Conservation (phyloP, 306 rosid genomes). For the Dryas drummondii region DNA sequence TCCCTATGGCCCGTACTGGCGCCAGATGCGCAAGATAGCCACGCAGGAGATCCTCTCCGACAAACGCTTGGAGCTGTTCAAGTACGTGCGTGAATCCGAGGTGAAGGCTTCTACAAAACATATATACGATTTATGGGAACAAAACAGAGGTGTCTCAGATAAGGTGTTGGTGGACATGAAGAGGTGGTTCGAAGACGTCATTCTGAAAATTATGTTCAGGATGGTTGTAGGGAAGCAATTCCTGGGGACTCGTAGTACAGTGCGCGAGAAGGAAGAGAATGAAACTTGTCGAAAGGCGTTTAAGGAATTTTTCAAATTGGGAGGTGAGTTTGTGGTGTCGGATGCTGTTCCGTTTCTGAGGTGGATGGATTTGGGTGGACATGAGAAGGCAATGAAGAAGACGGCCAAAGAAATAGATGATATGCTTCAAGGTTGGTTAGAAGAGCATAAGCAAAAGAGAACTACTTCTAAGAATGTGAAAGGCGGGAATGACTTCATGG, state of each 20-base stretch:
- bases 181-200: slow-evolving; percentile 27
- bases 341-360: slow-evolving; percentile 26
- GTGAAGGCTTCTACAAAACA: slow-evolving; percentile 10
- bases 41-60: slow-evolving; percentile 21
- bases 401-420: slow-evolving; percentile 25
- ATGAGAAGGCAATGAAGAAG: slow-evolving; percentile 32
- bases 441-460: slow-evolving; percentile 40
- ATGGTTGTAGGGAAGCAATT: slow-evolving; percentile 28
- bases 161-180: slow-evolving; percentile 19
- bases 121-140: slow-evolving; percentile 4
- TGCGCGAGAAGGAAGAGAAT: neutral
- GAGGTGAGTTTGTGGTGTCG: slow-evolving; percentile 6
- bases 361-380: slow-evolving; percentile 40
- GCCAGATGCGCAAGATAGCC: slow-evolving; percentile 29
- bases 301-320: slow-evolving; percentile 10
- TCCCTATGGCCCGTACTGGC: slow-evolving; percentile 32
- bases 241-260: neutral
- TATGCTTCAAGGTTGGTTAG: slow-evolving; percentile 34
- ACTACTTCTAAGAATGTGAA: neutral
- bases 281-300: slow-evolving; percentile 1
- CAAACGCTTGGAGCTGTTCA: slow-evolving; percentile 19
- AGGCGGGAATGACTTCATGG: slow-evolving; percentile 32
- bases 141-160: neutral
- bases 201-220: slow-evolving; percentile 13
- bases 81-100: slow-evolving; percentile 13